Evolutionary conservation across 108 stramenopile genomes (phyloP), one percentile per base, ranked within the genome.

Genomic region (Mediolabrus comicus): DNA sequence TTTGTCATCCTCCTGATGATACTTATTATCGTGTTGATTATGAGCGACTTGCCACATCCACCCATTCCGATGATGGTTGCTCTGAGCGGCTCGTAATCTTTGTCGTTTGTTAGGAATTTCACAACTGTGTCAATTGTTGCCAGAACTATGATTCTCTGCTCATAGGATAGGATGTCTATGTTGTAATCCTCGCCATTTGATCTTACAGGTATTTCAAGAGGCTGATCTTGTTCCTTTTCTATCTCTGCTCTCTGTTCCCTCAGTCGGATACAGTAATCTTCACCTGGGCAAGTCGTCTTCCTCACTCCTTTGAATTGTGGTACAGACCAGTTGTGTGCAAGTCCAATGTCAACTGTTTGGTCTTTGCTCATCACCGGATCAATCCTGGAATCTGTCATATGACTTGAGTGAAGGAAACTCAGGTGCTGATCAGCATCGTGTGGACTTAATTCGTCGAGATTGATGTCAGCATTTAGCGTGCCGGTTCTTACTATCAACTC

Each of bases 21-120:
- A 32, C 32, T 14, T 0, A 60, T 38, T 3, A 60, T 60, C 8
- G 59, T 60, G n/a, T 60, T 34, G 0, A 54, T 68, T 9, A 68
- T 19, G 16, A 51, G 14, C 14, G 67, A 68, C 41, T 68, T 68
- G 0, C 67, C 67, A n/a, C 32, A 35, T 1, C 67, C 67, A 19
- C 56, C 67, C 0, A 5, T 14, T 16, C 67, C 67, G 0, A 41
- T 7, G 0, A 68, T 39, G 26, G 67, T 68, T 16, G 38, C 67
- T 5, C 67, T 12, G 10, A 68, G 30, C 14, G 67, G 67, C 26
- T 25, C 19, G 56, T 68, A 68, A 19, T 56, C 55, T 0, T 26
- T 3, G 0, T 36, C 56, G 33, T 57, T 57, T 5, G 55, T 57
- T 0, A 68, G 3, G 46, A 58, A 68, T 26, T 68, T 68, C 25